These are phyloP conservation scores for Kluyveromyces siamensis DNA, from an alignment of 805 yeast genomes.

Conservation along the genomic window DNA sequence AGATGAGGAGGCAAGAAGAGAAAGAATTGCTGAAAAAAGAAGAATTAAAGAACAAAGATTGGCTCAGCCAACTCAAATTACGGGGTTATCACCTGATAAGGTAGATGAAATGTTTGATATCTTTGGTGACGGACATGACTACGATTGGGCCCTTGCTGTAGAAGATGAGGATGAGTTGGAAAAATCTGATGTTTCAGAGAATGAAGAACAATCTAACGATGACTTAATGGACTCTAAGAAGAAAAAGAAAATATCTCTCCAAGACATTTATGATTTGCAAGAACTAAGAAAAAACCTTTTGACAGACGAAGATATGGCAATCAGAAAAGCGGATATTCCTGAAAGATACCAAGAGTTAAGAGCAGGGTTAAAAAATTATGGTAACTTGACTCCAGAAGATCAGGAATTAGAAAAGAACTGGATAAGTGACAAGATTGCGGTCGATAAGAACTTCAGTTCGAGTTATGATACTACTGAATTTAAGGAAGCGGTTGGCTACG, in stretches of 20 bases:
- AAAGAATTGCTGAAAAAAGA: conserved; percentile 27
- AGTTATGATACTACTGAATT: conserved; percentile 42
- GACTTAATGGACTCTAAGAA: conserved; percentile 31
- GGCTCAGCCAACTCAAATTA: conserved; percentile 46
- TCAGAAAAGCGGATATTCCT: conserved; percentile 81
- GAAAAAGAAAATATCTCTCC: conserved; percentile 41
- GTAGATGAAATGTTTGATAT: conserved; percentile 89
- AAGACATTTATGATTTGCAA: conserved; percentile 90
- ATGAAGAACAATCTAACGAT: conserved; percentile 28
- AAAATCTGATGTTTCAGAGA: conserved; percentile 31
- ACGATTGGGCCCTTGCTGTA: conserved; percentile 95
- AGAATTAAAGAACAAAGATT: conserved; percentile 34
- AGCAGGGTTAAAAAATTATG: conserved; percentile 51
- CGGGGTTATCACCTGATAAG: conserved; percentile 75
- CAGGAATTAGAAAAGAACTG: conserved; percentile 67
- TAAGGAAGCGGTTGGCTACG: conserved; percentile 60
- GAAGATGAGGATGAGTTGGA: conserved; percentile 61
- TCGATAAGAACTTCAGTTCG: conserved; percentile 42
- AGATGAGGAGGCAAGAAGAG: conserved; percentile 41
- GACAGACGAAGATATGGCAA: conserved; percentile 84
- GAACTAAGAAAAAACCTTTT: conserved; percentile 86
- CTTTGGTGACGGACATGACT: conserved; percentile 94
- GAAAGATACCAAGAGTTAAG: conserved; percentile 84
- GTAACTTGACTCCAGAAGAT: conserved; percentile 55
- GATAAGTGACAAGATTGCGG: conserved; percentile 58